phyloP scores from a whole-genome alignment of 352 stramenopile species.

The Pythium rhizo-oryzae region DNA sequence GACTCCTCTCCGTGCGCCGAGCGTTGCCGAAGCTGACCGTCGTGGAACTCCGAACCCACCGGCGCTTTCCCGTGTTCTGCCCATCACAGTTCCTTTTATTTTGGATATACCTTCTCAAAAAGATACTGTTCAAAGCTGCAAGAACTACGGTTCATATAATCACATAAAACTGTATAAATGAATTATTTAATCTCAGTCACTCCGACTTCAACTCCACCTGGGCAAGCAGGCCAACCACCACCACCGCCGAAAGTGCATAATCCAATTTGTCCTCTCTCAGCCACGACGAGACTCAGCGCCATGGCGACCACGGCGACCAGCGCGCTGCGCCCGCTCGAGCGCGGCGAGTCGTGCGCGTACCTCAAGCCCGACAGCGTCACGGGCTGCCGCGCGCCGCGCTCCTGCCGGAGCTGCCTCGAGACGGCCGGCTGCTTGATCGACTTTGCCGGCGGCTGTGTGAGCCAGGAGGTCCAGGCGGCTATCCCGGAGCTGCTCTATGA shows the following conservation, averaged over 20 bases:
- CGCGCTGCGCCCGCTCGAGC: neutral
- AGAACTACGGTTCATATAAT: no score
- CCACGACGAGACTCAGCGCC: no score
- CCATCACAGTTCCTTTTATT: neutral
- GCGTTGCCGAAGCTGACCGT: neutral
- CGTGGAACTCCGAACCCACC: neutral
- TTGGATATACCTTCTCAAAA: neutral
- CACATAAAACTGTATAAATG: no score
- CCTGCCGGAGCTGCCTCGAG: conserved; percentile 10
- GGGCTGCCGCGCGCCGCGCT: conserved; percentile 1
- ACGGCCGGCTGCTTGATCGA: conserved; percentile 8
- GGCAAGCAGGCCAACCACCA: no score
- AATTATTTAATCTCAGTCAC: no score
- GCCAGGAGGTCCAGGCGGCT: neutral
- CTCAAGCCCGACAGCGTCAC: neutral
- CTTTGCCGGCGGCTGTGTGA: conserved; percentile 1
- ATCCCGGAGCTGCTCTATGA: neutral
- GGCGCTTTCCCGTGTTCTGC: neutral
- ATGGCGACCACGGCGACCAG: neutral
- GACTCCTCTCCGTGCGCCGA: neutral
- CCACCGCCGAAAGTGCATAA: neutral
- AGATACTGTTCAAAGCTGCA: no score
- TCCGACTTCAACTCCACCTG: no score
- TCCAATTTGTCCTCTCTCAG: neutral
- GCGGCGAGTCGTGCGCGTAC: conserved; percentile 9